Evolutionary conservation across 163 green algal species (phyloP), one percentile per base, ranked within the genome.

Genomic region (Botryococcus braunii): DNA sequence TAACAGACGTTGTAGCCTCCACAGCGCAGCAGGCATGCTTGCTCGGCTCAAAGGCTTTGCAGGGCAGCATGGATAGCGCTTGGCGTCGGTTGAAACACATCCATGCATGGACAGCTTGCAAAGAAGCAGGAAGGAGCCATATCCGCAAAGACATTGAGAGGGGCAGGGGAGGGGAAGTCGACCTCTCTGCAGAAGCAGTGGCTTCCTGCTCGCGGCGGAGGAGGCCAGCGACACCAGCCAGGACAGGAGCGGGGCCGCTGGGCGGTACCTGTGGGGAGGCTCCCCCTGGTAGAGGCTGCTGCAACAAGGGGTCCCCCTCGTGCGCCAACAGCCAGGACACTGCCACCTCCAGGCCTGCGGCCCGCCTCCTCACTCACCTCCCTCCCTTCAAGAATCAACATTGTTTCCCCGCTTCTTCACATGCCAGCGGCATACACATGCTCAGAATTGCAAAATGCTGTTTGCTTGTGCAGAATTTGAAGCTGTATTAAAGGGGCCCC

Each of bases 191-290:
- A 29, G 70, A 41, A 1, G 74, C 79, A 6, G 80, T 80, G 46
- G 82, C 78, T 35, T 79, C 68, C 65, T 88, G 69, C 70, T 92
- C 87, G 0, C 84, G 62, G n/a, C 73, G 68, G 39, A 95, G 77
- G 17, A 94, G 82, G 32, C 77, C 85, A 0, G 79, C 78, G 9
- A 94, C 80, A 31, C 87, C 66, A 36, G 68, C 61, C 17, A 25
- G 39, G 1, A 27, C 43, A 11, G 36, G 38, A 40, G 67, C 52
- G 43, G 66, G 27, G 36, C 32, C 59, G 29, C 62, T 61, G 57
- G 59, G 65, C 13, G 41, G 40, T 41, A 34, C 32, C 31, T 17
- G 7, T 0, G 49, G 3, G n/a, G 50, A 43, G 9, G 46, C 36
- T 49, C 29, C 48, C 5, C 43, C 4, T 23, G 5, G 56, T 34